These are phyloP conservation scores for Chalara sp. DNA, from an alignment of 2,329 filamentous ascomycete species.

Conservation along the genomic window DNA sequence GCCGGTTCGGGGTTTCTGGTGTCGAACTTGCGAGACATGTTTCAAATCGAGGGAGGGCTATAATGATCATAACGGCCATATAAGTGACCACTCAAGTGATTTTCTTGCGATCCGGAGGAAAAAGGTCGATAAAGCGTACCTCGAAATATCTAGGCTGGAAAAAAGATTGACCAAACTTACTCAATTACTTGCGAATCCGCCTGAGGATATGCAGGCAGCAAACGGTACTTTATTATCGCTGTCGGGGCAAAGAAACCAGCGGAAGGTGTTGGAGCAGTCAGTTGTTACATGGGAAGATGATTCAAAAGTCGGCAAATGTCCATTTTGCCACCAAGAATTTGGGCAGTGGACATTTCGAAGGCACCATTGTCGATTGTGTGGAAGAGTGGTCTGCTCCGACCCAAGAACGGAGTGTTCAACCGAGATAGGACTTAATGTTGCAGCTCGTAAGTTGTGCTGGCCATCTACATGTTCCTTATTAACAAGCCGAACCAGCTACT, in stretches of 20 bases:
- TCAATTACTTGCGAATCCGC: conserved; percentile 69
- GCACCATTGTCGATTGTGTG: conserved; percentile 92
- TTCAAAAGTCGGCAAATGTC: conserved; percentile 69
- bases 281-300: conserved; percentile 96
- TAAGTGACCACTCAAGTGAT: conserved; percentile 63
- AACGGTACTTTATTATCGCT: conserved; percentile 46
- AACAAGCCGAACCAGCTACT: conserved; percentile 27
- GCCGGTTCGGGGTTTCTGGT: conserved; percentile 86
- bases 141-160: conserved; percentile 85
- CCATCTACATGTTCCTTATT: not conserved
- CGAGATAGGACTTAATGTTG: conserved; percentile 75
- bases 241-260: conserved; percentile 63
- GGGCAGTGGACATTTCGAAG: conserved; percentile 85
- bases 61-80: conserved; percentile 73
- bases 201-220: conserved; percentile 54
- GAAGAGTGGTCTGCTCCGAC: conserved; percentile 88
- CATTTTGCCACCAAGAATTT: conserved; percentile 95
- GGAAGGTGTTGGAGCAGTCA: conserved; percentile 81
- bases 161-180: conserved; percentile 89
- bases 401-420: conserved; percentile 75
- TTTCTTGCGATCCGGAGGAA: conserved; percentile 69
- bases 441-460: conserved; percentile 43
- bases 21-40: conserved; percentile 95
- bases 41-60: conserved; percentile 96
- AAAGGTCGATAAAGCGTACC: conserved; percentile 73